Evolutionary conservation across 768 basidiomycete species (phyloP), one percentile per base, ranked within the genome.

Genomic region (Tylopilus vinaceipallidus): DNA sequence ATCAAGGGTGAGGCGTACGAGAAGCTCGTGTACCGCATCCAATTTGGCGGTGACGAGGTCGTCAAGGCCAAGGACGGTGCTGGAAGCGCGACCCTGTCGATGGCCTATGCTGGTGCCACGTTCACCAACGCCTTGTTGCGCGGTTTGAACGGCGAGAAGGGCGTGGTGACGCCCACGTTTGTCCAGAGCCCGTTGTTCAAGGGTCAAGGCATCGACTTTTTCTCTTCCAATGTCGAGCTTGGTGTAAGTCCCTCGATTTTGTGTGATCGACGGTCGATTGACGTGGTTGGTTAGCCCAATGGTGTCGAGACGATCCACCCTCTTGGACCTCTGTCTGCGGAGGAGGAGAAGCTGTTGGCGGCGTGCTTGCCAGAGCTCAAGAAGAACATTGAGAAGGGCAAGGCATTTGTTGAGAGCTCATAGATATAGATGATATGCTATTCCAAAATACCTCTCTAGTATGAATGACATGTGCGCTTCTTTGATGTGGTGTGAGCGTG

Each of bases 361-460:
- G 93, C 86, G 27, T 91, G 88, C 77, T 68, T 94, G 62, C 91
- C 91, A 57, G 91, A 93, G 60, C 82, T 99, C 62, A 89, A 90
- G 83, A 94, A 90, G 84, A 98, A 97, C 83, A 95, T 98, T 62
- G 89, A 91, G 73, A 98, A 94, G 84, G 94, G 94, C 73, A 83
- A 78, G 71, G 78, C 80, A 37, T 91, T 91, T 56, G 86, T 81
- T 57, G 79, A 80, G 66, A 60, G 42, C 51, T 49, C 65, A 40
- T 69, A 67, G 65, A 67, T 43, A 30, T 52, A 56, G 59, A 62
- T 40, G 36, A n/a, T n/a, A n/a, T n/a, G n/a, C n/a, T n/a, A n/a
- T n/a, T n/a, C n/a, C n/a, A n/a, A n/a, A n/a, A n/a, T n/a, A n/a
- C n/a, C n/a, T n/a, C n/a, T n/a, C n/a, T n/a, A n/a, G n/a, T n/a